Evolutionary conservation across 2,329 filamentous ascomycete genomes (phyloP).

Genomic region (Fusarium palustre): DNA sequence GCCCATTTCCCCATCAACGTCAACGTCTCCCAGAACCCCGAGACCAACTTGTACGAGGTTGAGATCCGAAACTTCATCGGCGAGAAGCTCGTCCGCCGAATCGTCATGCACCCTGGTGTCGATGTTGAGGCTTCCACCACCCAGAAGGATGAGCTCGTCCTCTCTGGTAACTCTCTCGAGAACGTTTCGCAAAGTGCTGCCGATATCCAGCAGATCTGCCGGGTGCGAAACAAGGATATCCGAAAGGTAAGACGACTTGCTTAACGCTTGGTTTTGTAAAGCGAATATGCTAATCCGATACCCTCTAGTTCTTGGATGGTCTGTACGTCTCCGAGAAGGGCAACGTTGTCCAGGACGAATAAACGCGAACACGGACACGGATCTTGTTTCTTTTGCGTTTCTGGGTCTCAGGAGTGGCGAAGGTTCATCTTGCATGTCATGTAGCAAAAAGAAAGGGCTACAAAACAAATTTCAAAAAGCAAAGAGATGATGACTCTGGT

Average conservation of each 20-base stretch:
- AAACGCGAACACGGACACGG: conserved; percentile 56
- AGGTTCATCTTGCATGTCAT: conserved; percentile 72
- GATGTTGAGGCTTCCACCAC: conserved; percentile 89
- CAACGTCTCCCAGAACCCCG: conserved; percentile 95
- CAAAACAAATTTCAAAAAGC: conserved; percentile 56
- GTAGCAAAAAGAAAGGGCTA: conserved; percentile 63
- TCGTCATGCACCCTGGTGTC: conserved; percentile 90
- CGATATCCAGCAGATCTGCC: conserved; percentile 99
- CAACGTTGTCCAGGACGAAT: conserved; percentile 87
- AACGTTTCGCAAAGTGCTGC: conserved; percentile 97
- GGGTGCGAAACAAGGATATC: conserved; percentile 99
- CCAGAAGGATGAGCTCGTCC: conserved; percentile 97
- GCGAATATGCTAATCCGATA: conserved; percentile 40
- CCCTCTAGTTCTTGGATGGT: conserved; percentile 93
- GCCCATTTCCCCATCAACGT: conserved; percentile 99
- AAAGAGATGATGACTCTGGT: conserved; percentile 52
- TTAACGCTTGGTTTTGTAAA: background rate
- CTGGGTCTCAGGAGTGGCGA: conserved; percentile 72
- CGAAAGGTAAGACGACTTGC: conserved; percentile 77
- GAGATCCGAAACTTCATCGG: conserved; percentile 99
- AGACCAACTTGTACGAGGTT: conserved; percentile 88
- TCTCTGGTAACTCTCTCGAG: conserved; percentile 95
- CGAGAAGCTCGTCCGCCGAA: conserved; percentile 98
- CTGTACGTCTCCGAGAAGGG: conserved; percentile 99
- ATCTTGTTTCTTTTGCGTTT: conserved; percentile 68